Base-by-base conservation (phyloP, 2,329 filamentous ascomycete species). In the Fusarium sulawesiense region DNA sequence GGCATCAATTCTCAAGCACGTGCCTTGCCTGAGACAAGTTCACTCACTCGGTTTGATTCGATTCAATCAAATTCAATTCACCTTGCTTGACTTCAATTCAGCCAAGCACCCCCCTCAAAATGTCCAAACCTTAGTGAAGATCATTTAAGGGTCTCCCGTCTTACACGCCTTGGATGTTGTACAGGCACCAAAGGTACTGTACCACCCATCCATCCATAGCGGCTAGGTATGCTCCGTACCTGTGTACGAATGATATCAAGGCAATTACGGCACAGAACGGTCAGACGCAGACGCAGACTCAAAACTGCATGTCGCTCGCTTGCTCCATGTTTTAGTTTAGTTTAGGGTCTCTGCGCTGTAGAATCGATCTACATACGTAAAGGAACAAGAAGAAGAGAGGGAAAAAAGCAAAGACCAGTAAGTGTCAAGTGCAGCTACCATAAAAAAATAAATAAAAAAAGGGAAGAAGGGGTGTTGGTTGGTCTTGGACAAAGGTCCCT, bases 1-100 rank as follows among this genome's bases (percentile, higher is more conserved):
- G 10, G 63, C 54, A 55, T 47, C 60, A 66, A n/a, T 40, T 55
- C 30, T 45, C 40, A 64, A 53, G 60, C 63, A 64, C 60, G 60
- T 66, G 63, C 54, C 48, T 54, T 49, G 46, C 14, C 21, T 47
- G 29, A 65, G 51, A 65, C 63, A 53, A 20, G 30, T 34, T 32
- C 30, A 25, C 34, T 37, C 34, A 37, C 34, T n/a, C 34, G 34
- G 34, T 37, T 37, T 18, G 34, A 37, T 37, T 37, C 34, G 34
- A 37, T 37, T 37, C 18, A 37, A n/a, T n/a, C 34, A 37, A 37
- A n/a, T 37, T 37, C 34, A 37, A n/a, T 37, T 37, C 18, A 37
- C 34, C 10, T 37, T 37, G n/a, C 10, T n/a, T 37, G 6, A 37
- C 34, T n/a, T 37, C 20, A 46, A 18, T 18, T 7, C 46, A 48